Conservation (phyloP, 306 rosid genomes). For the Quercus glauca region DNA sequence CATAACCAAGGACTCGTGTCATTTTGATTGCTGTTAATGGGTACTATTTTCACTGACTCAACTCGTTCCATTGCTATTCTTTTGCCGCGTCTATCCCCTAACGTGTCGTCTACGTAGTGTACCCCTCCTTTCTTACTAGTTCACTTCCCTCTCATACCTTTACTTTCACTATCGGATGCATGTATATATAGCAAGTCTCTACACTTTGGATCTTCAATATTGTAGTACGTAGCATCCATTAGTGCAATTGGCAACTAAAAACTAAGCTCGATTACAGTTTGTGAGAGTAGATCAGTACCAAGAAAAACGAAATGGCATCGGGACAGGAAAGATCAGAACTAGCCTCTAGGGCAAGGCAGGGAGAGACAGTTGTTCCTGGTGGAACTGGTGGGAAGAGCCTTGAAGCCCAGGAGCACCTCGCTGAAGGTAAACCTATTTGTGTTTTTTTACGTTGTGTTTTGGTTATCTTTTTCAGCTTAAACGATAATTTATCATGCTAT, state of each 20-base stretch:
- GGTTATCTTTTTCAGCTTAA: no score
- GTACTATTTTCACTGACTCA: background rate
- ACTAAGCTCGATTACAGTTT: background rate
- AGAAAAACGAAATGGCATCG: slow-evolving; percentile 43
- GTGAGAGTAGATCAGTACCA: background rate
- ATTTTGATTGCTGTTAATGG: background rate
- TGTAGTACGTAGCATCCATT: no score
- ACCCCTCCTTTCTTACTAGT: no score
- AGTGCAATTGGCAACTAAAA: no score
- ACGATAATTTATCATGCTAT: no score
- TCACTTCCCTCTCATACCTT: no score
- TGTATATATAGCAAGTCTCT: background rate
- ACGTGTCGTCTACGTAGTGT: slow-evolving; percentile 8
- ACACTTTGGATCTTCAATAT: no score
- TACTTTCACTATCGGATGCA: background rate
- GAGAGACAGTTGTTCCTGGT: slow-evolving; percentile 68
- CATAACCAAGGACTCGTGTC: slow-evolving; percentile 3
- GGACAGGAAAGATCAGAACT: slow-evolving; percentile 44
- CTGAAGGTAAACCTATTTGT: slow-evolving; percentile 48
- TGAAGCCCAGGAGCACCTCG: slow-evolving; percentile 76
- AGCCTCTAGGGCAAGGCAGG: slow-evolving; percentile 57
- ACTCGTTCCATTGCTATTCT: background rate
- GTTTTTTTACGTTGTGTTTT: no score
- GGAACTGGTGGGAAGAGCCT: slow-evolving; percentile 86
- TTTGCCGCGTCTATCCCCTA: slow-evolving; percentile 15